phyloP scores from a whole-genome alignment of 2,329 filamentous ascomycete genomes.

The Sporothrix humicola region DNA sequence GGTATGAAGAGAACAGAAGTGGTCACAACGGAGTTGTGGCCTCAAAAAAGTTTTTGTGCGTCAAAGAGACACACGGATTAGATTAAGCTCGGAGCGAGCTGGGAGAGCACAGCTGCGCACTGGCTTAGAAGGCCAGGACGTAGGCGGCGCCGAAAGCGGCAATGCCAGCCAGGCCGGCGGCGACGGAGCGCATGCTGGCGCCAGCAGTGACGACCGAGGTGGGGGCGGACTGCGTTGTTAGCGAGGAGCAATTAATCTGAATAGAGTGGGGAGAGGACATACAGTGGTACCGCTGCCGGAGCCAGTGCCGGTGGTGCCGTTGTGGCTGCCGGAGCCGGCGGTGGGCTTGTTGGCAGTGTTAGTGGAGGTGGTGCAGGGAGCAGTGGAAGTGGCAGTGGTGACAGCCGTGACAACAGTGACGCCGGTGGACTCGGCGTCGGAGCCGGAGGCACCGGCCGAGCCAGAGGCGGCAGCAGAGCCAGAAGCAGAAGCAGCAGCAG shows the following conservation, averaged over 20 bases:
- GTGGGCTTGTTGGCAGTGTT: not conserved
- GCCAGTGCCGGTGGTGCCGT: slow-evolving; percentile 20
- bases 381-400: not conserved
- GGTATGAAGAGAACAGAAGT: not conserved
- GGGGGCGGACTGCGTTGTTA: slow-evolving; percentile 28
- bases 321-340: not conserved
- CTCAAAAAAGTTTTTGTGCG: not conserved
- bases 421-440: not conserved
- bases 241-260: not conserved
- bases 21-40: not conserved
- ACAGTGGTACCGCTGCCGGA: slow-evolving; percentile 13
- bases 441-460: not conserved
- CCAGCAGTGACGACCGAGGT: slow-evolving; percentile 35
- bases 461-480: not conserved
- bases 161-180: slow-evolving; percentile 32
- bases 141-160: slow-evolving; percentile 35
- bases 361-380: not conserved
- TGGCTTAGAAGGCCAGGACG: slow-evolving; percentile 34
- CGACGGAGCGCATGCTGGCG: slow-evolving; percentile 30
- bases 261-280: not conserved
- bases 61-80: not conserved
- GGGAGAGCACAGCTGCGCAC: not conserved
- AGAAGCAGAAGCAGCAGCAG: not conserved
- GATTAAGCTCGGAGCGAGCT: not conserved
- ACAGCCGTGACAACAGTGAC: not conserved